These are phyloP conservation scores for Alternaria triticina DNA, from an alignment of 2,329 filamentous ascomycete species.

Conservation along the genomic window DNA sequence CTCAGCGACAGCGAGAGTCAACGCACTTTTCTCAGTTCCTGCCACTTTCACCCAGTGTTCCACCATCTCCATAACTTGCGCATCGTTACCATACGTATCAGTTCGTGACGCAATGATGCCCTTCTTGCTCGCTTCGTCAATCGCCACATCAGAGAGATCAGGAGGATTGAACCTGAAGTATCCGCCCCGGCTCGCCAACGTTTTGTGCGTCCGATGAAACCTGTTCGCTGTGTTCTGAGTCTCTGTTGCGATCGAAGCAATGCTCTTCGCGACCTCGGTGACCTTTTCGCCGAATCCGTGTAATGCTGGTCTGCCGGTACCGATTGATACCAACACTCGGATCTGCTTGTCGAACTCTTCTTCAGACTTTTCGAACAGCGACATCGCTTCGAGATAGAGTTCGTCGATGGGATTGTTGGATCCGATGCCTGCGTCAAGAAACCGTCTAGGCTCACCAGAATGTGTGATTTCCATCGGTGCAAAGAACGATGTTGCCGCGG, in stretches of 20 bases:
- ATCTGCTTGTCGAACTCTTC: conserved; percentile 4
- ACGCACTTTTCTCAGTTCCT: conserved; percentile 11
- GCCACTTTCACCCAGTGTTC: background rate
- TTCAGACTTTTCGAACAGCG: background rate
- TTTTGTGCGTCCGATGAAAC: background rate
- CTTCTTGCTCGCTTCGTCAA: conserved; percentile 9
- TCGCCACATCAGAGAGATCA: conserved; percentile 2
- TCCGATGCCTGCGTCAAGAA: conserved; percentile 49
- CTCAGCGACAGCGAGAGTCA: background rate
- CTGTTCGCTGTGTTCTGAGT: conserved; percentile 13
- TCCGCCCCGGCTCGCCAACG: background rate
- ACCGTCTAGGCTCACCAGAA: conserved; percentile 30
- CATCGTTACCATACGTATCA: background rate
- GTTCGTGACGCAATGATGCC: background rate
- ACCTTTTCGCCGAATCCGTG: conserved; percentile 7
- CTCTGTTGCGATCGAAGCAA: conserved; percentile 11
- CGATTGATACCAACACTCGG: conserved; percentile 8
- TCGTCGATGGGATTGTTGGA: conserved; percentile 54
- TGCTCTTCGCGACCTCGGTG: conserved; percentile 4
- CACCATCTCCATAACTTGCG: background rate
- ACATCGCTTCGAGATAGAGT: conserved; percentile 44
- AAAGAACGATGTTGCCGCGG: conserved; percentile 29
- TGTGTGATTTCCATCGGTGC: conserved; percentile 43
- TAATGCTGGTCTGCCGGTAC: conserved; percentile 6
- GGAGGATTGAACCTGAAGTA: conserved; percentile 12